A percentile compares a stretch with the other conserved stretches of the same genome.
phyloP scores from a whole-genome alignment of 2,329 filamentous ascomycete genomes.

The Akanthomyces muscarius region DNA sequence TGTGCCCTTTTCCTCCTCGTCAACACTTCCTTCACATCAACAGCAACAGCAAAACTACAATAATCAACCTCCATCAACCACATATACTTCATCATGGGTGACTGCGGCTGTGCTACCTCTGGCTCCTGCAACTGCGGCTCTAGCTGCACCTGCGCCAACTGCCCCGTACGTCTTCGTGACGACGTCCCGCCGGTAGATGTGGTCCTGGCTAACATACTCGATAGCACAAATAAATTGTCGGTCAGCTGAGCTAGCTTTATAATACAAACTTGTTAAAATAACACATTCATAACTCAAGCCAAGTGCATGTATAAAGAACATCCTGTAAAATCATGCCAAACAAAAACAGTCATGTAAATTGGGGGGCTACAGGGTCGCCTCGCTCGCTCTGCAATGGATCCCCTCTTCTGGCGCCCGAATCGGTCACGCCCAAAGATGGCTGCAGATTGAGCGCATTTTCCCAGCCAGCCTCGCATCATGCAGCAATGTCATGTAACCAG shows the following conservation, averaged over 20 bases:
- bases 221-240: conserved; percentile 21
- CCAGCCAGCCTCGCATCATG: neutral
- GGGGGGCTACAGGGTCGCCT: too few relatives aligned
- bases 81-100: conserved; percentile 34
- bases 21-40: neutral
- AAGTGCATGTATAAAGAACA: too few relatives aligned
- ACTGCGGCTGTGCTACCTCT: conserved; percentile 39
- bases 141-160: conserved; percentile 39
- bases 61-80: neutral
- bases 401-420: too few relatives aligned
- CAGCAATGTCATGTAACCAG: neutral
- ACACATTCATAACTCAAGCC: neutral
- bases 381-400: too few relatives aligned
- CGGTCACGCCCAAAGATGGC: too few relatives aligned
- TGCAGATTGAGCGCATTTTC: too few relatives aligned
- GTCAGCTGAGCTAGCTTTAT: conserved; percentile 23
- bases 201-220: neutral
- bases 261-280: conserved; percentile 24
- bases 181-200: neutral
- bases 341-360: too few relatives aligned
- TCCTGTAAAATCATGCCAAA: too few relatives aligned
- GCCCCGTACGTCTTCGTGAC: conserved; percentile 36
- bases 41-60: conserved; percentile 8
- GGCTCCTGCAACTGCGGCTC: conserved; percentile 41
- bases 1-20: neutral